Evolutionary conservation across 129 eudicot genomes (phyloP), one percentile per base, ranked within the genome.

Genomic region (Saussurea involucrata): DNA sequence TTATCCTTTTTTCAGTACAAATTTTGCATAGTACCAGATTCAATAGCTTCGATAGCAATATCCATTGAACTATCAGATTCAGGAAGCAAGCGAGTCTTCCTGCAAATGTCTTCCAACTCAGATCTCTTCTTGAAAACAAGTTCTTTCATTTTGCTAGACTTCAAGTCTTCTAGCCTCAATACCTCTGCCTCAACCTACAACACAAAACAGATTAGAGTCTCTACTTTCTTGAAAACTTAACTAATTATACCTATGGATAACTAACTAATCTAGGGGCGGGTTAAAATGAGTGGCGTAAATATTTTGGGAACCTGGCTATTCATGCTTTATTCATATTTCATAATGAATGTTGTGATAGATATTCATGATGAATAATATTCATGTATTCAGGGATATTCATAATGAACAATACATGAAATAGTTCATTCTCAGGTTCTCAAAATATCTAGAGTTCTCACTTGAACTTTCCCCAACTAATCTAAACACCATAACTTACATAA

Each of bases 101-200:
- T 74, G 74, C 99, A 92, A 49, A 91, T 80, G 68, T 88, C 92
- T 73, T 92, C 99, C 25, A 92, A 78, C 81, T 95, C 99, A 17
- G 80, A 83, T 72, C 91, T 88, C 89, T 95, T 95, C 85, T 92
- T 95, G 70, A 85, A 77, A 74, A 95, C 96, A 40, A 95, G 88
- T 73, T 95, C 99, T 83, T 89, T 92, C 99, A 92, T 85, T 83
- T 89, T 95, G 87, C 97, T 89, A 55, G 94, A 84, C 87, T 95
- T 95, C 40, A 91, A 76, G 44, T 83, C 88, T 80, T 95, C 99
- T 82, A 95, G 83, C 55, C 97, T 77, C 63, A 85, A 86, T 44
- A 95, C 96, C 86, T 95, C 99, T 22, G 88, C 88, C 82, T 86
- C 95, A 83, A 95, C 97, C 99, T 95, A 83, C 65, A 75, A 29